Evolutionary conservation across 331 rosid genomes (phyloP), one percentile per base, ranked within the genome.

Genomic region (Malus hybrid): DNA sequence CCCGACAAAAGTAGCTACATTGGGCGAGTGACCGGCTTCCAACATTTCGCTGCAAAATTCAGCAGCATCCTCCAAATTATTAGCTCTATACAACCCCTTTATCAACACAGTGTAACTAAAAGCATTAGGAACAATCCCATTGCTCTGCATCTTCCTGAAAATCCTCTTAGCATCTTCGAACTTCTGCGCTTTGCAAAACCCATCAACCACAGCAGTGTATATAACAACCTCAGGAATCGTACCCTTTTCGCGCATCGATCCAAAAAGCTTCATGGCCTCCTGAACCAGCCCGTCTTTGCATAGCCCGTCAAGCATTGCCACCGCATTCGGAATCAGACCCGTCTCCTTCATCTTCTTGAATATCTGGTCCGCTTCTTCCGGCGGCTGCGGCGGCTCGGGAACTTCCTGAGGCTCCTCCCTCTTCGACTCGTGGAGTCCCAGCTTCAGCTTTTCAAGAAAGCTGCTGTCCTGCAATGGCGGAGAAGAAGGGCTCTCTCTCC

Each of bases 241-340:
- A 55, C 98, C 94, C 84, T 90, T 93, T 76, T 91, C 97, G 5
- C 97, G 91, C 93, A 93, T 90, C 79, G 80, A 69, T 27, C 90
- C 93, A 56, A 93, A 91, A 67, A 93, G 95, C 67, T 91, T 91
- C 95, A 93, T 87, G 27, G 97, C 95, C 72, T 91, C 98, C 83
- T 94, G 96, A 68, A 88, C 94, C 63, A 88, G 86, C 60, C 96
- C 97, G 77, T 94, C 97, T 82, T 94, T 91, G 82, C 98, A 91
- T 18, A 94, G 86, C 44, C 97, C 92, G 79, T 94, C 98, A 42
- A 94, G 97, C 98, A 94, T 94, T 20, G 97, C 96, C 72, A 91
- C 96, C 3, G 96, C 92, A 71, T 88, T 94, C 59, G 99, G 99
- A 71, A 94, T 94, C n/a, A 94, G 84, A 76, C 99, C 99, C 29